A percentile compares a stretch with the other conserved stretches of the same genome.
These are phyloP conservation scores for Antarctomyces pellizariae DNA, from an alignment of 495 filamentous ascomycete genomes.

Conservation along the genomic window DNA sequence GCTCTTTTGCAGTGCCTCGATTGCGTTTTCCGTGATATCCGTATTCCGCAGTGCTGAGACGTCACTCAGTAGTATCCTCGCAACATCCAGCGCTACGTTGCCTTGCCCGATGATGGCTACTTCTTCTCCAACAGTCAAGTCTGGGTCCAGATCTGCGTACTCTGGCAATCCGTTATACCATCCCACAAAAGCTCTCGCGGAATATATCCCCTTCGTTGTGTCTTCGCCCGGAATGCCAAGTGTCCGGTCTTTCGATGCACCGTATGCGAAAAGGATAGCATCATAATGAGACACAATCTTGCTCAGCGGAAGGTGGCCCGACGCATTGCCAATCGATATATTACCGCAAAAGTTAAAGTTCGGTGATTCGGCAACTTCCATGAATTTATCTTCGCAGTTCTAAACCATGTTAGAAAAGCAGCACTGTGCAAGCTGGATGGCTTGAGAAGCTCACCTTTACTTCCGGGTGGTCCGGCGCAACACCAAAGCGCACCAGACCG, in stretches of 20 bases:
- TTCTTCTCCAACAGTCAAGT: slow-evolving; percentile 54
- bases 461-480: slow-evolving; percentile 92
- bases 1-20: slow-evolving; percentile 50
- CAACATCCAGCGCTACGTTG: slow-evolving; percentile 88
- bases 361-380: slow-evolving; percentile 57
- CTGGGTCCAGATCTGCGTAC: slow-evolving; percentile 49
- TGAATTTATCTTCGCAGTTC: slow-evolving; percentile 90
- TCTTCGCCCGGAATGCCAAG: slow-evolving; percentile 69
- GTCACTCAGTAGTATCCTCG: slow-evolving; percentile 57
- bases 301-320: slow-evolving; percentile 36
- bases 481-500: slow-evolving; percentile 76
- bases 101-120: slow-evolving; percentile 85
- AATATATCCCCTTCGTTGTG: slow-evolving; percentile 46
- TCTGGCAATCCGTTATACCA: slow-evolving; percentile 97
- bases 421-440: background rate
- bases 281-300: slow-evolving; percentile 65
- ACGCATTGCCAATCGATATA: slow-evolving; percentile 43
- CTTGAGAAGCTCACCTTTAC: slow-evolving; percentile 60
- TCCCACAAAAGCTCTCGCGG: slow-evolving; percentile 82
- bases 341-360: slow-evolving; percentile 88
- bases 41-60: slow-evolving; percentile 52
- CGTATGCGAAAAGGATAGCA: slow-evolving; percentile 81
- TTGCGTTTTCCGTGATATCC: slow-evolving; percentile 66
- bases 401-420: slow-evolving; percentile 14
- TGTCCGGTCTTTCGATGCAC: slow-evolving; percentile 58